Conservation (phyloP, 495 filamentous ascomycete genomes). For the Aspergillus carlsbadensis region DNA sequence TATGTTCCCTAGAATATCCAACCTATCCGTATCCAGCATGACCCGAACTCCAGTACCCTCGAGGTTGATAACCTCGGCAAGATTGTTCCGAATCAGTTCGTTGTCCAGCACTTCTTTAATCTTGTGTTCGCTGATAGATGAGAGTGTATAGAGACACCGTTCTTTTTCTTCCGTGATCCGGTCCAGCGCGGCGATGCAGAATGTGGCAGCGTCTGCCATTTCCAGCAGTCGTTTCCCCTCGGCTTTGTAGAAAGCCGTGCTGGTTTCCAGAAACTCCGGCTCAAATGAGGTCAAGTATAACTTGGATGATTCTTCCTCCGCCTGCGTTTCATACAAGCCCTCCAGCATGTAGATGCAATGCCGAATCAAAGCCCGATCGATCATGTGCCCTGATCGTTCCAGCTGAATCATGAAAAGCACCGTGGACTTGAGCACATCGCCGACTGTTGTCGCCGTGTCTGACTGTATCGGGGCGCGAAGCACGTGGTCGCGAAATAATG, state of each 20-base stretch:
- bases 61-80: slow-evolving; percentile 78
- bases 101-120: slow-evolving; percentile 77
- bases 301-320: slow-evolving; percentile 67
- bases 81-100: slow-evolving; percentile 71
- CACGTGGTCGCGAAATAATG: slow-evolving; percentile 81
- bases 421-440: slow-evolving; percentile 72
- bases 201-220: slow-evolving; percentile 75
- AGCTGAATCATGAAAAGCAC: slow-evolving; percentile 89
- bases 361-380: slow-evolving; percentile 79
- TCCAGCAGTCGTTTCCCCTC: slow-evolving; percentile 75
- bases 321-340: slow-evolving; percentile 76
- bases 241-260: slow-evolving; percentile 67
- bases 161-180: slow-evolving; percentile 78
- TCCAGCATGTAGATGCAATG: slow-evolving; percentile 90
- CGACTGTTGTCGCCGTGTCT: slow-evolving; percentile 50
- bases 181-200: slow-evolving; percentile 72
- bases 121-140: slow-evolving; percentile 65
- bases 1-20: slow-evolving; percentile 72
- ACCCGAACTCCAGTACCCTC: slow-evolving; percentile 77
- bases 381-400: slow-evolving; percentile 86
- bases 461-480: slow-evolving; percentile 54
- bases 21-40: slow-evolving; percentile 89
- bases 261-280: slow-evolving; percentile 67
- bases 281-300: slow-evolving; percentile 87
- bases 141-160: slow-evolving; percentile 76